Conservation (phyloP, 106 monocot genomes). For the Chionographis japonica region DNA sequence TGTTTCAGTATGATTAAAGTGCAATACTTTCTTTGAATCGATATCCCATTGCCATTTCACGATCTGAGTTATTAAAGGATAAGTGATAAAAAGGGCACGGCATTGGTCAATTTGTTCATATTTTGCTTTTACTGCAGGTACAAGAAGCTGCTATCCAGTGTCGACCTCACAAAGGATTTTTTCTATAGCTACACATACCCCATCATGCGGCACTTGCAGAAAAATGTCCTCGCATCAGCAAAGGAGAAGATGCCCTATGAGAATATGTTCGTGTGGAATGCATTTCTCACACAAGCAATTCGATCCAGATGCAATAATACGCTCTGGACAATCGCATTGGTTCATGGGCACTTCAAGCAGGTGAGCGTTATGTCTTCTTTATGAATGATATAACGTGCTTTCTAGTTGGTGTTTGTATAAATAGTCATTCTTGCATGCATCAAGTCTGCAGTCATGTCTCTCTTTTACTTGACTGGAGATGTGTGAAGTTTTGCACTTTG, state of each 20-base stretch:
- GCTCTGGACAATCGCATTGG: conserved; percentile 87
- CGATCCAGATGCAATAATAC: conserved; percentile 86
- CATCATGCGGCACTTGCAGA: conserved; percentile 88
- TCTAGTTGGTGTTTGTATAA: too few species aligned
- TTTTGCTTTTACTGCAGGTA: conserved; percentile 46
- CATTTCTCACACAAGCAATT: conserved; percentile 81
- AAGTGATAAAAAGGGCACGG: too few species aligned
- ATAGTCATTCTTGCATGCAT: too few species aligned
- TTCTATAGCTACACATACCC: conserved; percentile 98
- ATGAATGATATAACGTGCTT: too few species aligned
- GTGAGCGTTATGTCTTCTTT: conserved; percentile 10
- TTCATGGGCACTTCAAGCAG: conserved; percentile 93
- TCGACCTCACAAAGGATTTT: conserved; percentile 97
- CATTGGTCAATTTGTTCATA: background rate
- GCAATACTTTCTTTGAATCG: too few species aligned
- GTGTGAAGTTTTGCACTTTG: too few species aligned
- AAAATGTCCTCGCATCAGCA: conserved; percentile 47
- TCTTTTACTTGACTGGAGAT: too few species aligned
- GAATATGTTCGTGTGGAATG: conserved; percentile 96
- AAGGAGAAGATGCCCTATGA: conserved; percentile 73
- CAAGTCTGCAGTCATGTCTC: too few species aligned
- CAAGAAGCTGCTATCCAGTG: conserved; percentile 89
- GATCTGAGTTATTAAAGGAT: too few species aligned
- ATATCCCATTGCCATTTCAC: too few species aligned
- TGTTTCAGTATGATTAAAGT: too few species aligned